These are phyloP conservation scores for Gentiana dahurica DNA, from an alignment of 257 asterid genomes.

Conservation along the genomic window DNA sequence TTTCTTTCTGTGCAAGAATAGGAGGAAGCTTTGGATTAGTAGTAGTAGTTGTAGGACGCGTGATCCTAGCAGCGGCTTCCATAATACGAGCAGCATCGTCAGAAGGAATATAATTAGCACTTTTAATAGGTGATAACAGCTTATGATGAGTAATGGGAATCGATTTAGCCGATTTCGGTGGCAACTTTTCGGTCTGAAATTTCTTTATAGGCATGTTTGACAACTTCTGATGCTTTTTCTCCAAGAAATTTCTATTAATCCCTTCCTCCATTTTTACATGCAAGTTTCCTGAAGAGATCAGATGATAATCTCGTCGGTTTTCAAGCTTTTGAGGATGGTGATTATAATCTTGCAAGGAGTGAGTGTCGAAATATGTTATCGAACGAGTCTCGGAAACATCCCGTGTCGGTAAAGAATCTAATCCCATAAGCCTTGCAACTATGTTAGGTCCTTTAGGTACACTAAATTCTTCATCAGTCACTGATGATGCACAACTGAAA, in stretches of 20 bases:
- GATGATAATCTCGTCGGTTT: conserved; percentile 15
- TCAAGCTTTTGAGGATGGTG: conserved; percentile 21
- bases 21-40: conserved; percentile 34
- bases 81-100: conserved; percentile 73
- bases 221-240: conserved; percentile 27
- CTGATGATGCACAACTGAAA: conserved; percentile 68
- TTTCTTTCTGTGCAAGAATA: conserved; percentile 42
- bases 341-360: conserved; percentile 36
- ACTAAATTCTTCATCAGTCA: conserved; percentile 58
- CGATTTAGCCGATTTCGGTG: conserved; percentile 86
- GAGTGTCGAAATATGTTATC: conserved; percentile 43
- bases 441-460: conserved; percentile 58
- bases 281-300: conserved; percentile 27
- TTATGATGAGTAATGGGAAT: conserved; percentile 76
- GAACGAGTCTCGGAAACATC: conserved; percentile 35
- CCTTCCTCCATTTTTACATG: conserved; percentile 14
- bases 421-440: conserved; percentile 96
- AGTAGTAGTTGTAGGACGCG: conserved; percentile 43
- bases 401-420: conserved; percentile 71
- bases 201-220: conserved; percentile 48
- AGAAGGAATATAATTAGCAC: conserved; percentile 34
- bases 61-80: conserved; percentile 87
- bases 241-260: conserved; percentile 14
- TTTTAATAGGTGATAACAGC: conserved; percentile 81
- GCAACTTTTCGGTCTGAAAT: conserved; percentile 73